Evolutionary conservation across 495 filamentous ascomycete genomes (phyloP), one percentile per base, ranked within the genome.

Genomic region (Penicillium cinerascens): DNA sequence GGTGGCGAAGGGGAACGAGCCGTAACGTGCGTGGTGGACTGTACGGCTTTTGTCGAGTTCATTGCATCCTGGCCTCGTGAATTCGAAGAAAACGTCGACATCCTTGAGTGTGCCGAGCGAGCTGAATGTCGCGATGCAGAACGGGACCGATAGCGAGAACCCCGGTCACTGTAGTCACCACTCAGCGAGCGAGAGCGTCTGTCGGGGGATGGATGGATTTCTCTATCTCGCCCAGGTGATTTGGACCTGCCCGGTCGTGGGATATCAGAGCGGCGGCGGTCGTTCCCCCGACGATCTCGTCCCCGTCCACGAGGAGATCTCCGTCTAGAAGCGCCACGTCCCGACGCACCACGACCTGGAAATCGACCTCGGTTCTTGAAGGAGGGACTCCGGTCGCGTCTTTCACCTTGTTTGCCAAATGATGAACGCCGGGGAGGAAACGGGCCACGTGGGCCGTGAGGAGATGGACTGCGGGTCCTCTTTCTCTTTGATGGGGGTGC

Each of bases 401-500:
- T 60, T 33, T 70, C 68, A 17, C 59, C 56, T 15, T 56, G 55
- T 41, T 65, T 68, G 20, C 54, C 42, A 33, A 55, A 65, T 6
- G 60, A 67, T 37, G 55, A 47, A 11, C 58, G 67, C 23, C 60
- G 61, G 25, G 51, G 63, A 13, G 53, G 50, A 9, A 59, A 65
- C 20, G 56, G 52, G 42, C 54, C 54, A 33, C 58, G 65, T 18
- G 52, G 61, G 27, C 51, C 58, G 18, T 58, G 50, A 21, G 75
- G 73, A 9, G 78, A 79, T 39, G 75, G 76, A 49, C 71, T 78
- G 42, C 75, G 70, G 48, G 72, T 78, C 53, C 74, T 70, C 56
- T 74, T 69, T 37, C 74, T 65, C 64, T 77, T 76, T 18, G 55
- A 61, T 27, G 66, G 71, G 39, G 65, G 64, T 37, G 51, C 66